Base-by-base conservation (phyloP, 2,329 filamentous ascomycete species). In the Tolypocladium endophyticum region DNA sequence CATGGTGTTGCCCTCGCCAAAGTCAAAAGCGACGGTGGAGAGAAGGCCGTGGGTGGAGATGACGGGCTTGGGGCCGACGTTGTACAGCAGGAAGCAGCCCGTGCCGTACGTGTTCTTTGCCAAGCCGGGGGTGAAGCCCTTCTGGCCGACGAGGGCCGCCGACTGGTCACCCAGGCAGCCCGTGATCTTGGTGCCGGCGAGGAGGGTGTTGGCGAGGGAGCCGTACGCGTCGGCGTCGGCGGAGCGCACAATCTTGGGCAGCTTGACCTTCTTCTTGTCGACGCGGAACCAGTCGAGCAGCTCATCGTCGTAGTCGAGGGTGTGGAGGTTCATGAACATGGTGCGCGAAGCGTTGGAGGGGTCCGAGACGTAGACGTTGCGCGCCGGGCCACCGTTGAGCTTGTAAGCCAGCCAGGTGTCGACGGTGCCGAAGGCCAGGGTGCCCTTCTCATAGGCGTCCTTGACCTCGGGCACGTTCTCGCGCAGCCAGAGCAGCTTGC, bases 91-190 rank as follows among this genome's bases (percentile, higher is more conserved):
- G 77, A 94, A 94, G 72, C 89, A 92, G 28, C 90, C 90, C 0
- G 90, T 93, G 47, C 90, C 90, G 70, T 93, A 93, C 0, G 90
- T 93, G 72, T 93, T 93, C 78, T 93, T 93, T 56, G 89, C 90
- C 59, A 82, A 79, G 59, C 90, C 90, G 11, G 88, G 86, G 2
- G 79, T 81, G 72, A 93, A 93, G 2, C 86, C 89, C 70, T 88
- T 87, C 69, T 92, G 89, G 30, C 90, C 90, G 35, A 93, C 89
- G 53, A 93, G 76, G 5, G 89, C 90, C 14, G 89, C 87, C 39
- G 89, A 92, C 71, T 94, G 90, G 69, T 94, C 89, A 59, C 90
- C 90, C 33, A 93, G 75, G 72, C 88, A 92, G 63, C 89, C 90
- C 9, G 87, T 87, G 67, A 93, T 92, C 56, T 77, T 85, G 62